A percentile compares a stretch with the other conserved stretches of the same genome.
These are phyloP conservation scores for Artemisia annua DNA, from an alignment of 129 eudicot species.

Conservation along the genomic window DNA sequence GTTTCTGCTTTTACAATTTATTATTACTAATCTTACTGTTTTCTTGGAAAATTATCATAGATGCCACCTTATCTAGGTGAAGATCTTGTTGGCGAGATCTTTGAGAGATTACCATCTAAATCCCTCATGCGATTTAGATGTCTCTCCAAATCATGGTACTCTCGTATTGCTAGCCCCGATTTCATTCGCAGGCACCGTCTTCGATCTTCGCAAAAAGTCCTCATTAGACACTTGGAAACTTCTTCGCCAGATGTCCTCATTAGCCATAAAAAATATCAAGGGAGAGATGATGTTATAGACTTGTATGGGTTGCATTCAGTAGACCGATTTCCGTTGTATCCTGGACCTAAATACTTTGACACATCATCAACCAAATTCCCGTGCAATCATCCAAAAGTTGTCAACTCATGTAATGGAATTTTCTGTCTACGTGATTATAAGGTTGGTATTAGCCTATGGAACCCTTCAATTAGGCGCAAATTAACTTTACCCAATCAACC, in stretches of 20 bases:
- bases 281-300: too few relatives aligned
- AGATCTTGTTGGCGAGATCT: conserved; percentile 25
- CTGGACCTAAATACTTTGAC: neutral
- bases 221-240: neutral
- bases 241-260: too few relatives aligned
- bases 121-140: conserved; percentile 28
- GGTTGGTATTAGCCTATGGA: neutral
- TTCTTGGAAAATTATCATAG: neutral
- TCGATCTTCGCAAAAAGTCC: neutral
- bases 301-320: neutral
- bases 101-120: conserved; percentile 23
- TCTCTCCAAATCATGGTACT: conserved; percentile 37
- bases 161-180: conserved; percentile 15
- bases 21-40: too few relatives aligned
- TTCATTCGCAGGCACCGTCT: conserved; percentile 16
- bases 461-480: conserved; percentile 10
- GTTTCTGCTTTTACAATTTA: too few relatives aligned
- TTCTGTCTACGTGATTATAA: neutral
- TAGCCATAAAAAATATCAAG: too few relatives aligned
- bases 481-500: neutral
- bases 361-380: neutral
- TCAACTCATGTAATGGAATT: neutral
- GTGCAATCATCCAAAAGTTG: neutral
- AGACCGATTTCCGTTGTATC: neutral
- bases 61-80: conserved; percentile 27